Base-by-base conservation (phyloP, 192 early-diverging fungal species). In the Umbelopsis sp. region DNA sequence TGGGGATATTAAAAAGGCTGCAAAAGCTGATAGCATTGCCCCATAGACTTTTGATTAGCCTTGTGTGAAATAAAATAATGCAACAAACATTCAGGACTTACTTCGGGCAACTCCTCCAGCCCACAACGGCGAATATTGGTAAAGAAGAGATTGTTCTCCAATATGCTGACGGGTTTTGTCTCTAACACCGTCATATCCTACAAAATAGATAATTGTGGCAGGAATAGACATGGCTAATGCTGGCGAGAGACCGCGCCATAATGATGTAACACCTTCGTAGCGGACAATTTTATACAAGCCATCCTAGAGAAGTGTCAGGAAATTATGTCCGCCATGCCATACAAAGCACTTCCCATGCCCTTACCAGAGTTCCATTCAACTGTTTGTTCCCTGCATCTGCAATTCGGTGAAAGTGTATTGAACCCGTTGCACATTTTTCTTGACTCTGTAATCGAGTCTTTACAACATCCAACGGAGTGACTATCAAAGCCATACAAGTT, bases 121-220 rank as follows among this genome's bases (percentile, higher is more conserved):
- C 47, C 88, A 65, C 13, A 94, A 71, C 2, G 94, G 91, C 21
- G 92, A 79, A 72, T 88, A 91, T 20, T 78, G 70, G 21, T 70
- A 70, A 1, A 73, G 22, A 46, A 73, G 47, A 8, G 69, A 35
- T 22, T 27, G 18, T 22, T 45, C 41, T 25, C 65, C 65, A 47
- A 47, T 25, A 20, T 48, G 65, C 13, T 61, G 55, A 13, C 55
- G 51, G 10, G 82, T 69, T 50, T 75, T 68, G 69, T 92, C 91
- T 50, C 92, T 85, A 25, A 97, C 72, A 35, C 89, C 84, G 78
- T 98, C 97, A 74, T 98, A 98, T 11, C 95, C 97, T 3, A 95
- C 88, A 82, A 95, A 98, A 76, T 98, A 98, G 27, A 97, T 88
- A 33, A 95, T 88, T 1, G 95, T 97, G 1, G 94, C 88, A 0